Conservation (phyloP, 495 filamentous ascomycete species). For the Rostrohypoxylon terebratum region DNA sequence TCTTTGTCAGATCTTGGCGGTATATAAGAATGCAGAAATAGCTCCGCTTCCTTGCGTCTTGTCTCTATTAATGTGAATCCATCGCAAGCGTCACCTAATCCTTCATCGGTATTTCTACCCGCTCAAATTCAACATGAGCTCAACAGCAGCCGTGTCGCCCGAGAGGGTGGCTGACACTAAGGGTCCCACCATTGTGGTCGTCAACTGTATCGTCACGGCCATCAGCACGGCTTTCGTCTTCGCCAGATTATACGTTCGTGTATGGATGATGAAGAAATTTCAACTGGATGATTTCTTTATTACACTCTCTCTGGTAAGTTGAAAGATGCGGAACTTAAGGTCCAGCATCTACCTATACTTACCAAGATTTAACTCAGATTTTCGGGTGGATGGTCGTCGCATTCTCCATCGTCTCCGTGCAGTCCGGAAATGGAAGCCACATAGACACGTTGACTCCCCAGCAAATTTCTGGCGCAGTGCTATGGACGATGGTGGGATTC, state of each 20-base stretch:
- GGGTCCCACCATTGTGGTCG: conserved; percentile 36
- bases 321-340: not conserved
- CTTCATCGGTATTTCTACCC: not conserved
- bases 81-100: not conserved
- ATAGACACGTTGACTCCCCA: conserved; percentile 39
- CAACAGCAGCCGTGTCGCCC: not conserved
- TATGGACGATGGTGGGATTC: conserved; percentile 55
- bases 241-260: conserved; percentile 46
- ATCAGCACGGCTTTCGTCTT: conserved; percentile 44
- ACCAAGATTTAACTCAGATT: conserved; percentile 1
- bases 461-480: conserved; percentile 45
- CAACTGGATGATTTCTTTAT: conserved; percentile 46
- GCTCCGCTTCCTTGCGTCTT: conserved; percentile 1
- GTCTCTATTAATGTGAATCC: not conserved
- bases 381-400: conserved; percentile 29
- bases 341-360: not conserved
- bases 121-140: conserved; percentile 8
- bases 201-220: conserved; percentile 21
- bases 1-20: not conserved
- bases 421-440: conserved; percentile 39
- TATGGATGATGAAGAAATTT: conserved; percentile 36
- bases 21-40: conserved; percentile 4
- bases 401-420: conserved; percentile 30
- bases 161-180: conserved; percentile 22
- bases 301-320: conserved; percentile 33